Evolutionary conservation across 2,329 filamentous ascomycete species (phyloP).

Genomic region (Aureobasidium melanogenum): DNA sequence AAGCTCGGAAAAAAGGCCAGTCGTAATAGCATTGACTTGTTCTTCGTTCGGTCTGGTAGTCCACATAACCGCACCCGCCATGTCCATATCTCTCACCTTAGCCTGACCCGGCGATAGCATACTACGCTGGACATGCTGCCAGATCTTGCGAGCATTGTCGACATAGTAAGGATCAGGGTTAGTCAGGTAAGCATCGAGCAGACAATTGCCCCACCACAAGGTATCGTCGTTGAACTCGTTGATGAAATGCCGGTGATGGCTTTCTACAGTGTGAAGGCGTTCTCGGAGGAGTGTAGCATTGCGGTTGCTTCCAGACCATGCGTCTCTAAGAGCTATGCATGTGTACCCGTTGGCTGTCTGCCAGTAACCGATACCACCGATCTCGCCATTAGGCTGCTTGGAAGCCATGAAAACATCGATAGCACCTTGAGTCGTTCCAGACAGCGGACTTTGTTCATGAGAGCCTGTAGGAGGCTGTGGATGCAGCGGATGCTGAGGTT

Average conservation of each 20-base stretch:
- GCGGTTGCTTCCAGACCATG: conserved; percentile 16
- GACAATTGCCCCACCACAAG: conserved; percentile 22
- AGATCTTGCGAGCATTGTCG: conserved; percentile 17
- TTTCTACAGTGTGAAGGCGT: conserved; percentile 16
- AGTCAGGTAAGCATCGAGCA: conserved; percentile 19
- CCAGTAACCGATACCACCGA: conserved; percentile 24
- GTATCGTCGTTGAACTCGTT: conserved; percentile 23
- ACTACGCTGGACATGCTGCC: conserved; percentile 15
- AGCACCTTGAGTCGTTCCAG: conserved; percentile 16
- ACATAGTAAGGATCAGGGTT: conserved; percentile 19
- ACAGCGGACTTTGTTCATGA: background rate
- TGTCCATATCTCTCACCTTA: conserved; percentile 17
- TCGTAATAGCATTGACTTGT: conserved; percentile 14
- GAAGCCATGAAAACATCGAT: conserved; percentile 20
- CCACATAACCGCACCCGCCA: conserved; percentile 19
- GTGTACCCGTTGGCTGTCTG: conserved; percentile 24
- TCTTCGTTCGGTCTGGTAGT: conserved; percentile 6
- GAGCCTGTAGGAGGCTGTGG: background rate
- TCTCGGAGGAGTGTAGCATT: conserved; percentile 17
- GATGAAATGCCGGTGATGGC: conserved; percentile 17
- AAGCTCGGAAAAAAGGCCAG: conserved; percentile 19
- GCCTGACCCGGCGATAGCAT: conserved; percentile 16
- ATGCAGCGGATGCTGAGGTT: background rate
- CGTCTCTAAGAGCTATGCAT: conserved; percentile 21
- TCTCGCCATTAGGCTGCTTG: conserved; percentile 17